Conservation (phyloP, 257 asterid species). For the Solanum gandarillasii region DNA sequence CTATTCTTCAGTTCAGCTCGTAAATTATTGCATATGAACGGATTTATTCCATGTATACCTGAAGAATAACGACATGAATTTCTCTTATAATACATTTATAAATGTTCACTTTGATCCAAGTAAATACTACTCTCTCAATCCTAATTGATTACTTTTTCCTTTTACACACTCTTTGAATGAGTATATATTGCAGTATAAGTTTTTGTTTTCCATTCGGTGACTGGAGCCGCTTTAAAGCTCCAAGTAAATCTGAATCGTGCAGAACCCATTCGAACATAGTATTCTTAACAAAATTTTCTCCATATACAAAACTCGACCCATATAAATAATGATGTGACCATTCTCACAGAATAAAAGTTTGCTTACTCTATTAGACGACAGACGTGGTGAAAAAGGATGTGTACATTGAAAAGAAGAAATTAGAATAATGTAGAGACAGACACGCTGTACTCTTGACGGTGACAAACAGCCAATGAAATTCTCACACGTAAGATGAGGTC, state of each 20-base stretch:
- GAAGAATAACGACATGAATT: too few species aligned
- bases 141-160: neutral
- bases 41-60: neutral
- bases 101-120: neutral
- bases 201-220: too few species aligned
- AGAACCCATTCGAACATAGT: fast-evolving
- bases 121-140: too few species aligned
- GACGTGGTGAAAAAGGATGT: neutral
- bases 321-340: neutral
- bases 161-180: neutral
- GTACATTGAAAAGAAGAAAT: neutral
- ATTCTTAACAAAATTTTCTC: too few species aligned
- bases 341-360: neutral
- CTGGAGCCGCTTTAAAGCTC: fast-evolving
- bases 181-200: too few species aligned
- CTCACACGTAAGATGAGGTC: constrained; percentile 11
- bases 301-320: too few species aligned
- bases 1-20: too few species aligned
- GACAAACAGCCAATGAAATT: neutral
- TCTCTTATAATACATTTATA: neutral
- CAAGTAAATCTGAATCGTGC: too few species aligned
- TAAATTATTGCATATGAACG: neutral
- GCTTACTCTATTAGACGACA: neutral
- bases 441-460: neutral
- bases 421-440: neutral